Conservation (phyloP, 2,329 filamentous ascomycete genomes). For the Pseudogymnoascus sp. region DNA sequence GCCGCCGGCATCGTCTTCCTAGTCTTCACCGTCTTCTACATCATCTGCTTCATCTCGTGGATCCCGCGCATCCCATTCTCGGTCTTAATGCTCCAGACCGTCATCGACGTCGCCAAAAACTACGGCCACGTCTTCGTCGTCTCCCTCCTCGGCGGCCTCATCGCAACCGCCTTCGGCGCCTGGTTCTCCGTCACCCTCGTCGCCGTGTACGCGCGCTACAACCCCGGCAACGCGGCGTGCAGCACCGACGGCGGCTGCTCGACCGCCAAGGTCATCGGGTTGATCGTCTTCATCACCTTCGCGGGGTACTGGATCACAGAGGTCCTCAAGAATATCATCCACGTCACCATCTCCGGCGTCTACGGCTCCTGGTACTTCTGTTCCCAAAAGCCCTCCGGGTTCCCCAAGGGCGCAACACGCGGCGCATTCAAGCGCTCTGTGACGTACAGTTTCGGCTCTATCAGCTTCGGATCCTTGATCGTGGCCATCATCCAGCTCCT, state of each 20-base stretch:
- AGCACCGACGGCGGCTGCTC: slow-evolving; percentile 49
- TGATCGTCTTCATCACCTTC: slow-evolving; percentile 82
- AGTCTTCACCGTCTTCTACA: slow-evolving; percentile 69
- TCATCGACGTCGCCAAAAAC: slow-evolving; percentile 74
- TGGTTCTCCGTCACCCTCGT: slow-evolving; percentile 85
- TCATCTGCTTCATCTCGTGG: slow-evolving; percentile 82
- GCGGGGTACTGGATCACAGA: slow-evolving; percentile 91
- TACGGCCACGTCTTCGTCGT: slow-evolving; percentile 83
- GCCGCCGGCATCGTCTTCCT: slow-evolving; percentile 82
- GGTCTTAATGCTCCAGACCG: slow-evolving; percentile 77
- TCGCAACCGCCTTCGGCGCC: slow-evolving; percentile 66
- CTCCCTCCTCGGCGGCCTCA: slow-evolving; percentile 70
- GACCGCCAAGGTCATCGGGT: slow-evolving; percentile 67
- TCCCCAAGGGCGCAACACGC: slow-evolving; percentile 70
- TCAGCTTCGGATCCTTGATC: slow-evolving; percentile 75
- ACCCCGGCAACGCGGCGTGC: slow-evolving; percentile 49
- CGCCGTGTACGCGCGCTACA: slow-evolving; percentile 75
- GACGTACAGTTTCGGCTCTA: slow-evolving; percentile 88
- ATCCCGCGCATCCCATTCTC: slow-evolving; percentile 85
- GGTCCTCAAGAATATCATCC: slow-evolving; percentile 87
- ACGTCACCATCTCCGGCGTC: slow-evolving; percentile 77
- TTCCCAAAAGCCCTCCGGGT: slow-evolving; percentile 47
- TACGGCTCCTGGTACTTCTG: slow-evolving; percentile 94
- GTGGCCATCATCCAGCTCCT: slow-evolving; percentile 82
- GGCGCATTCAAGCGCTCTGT: slow-evolving; percentile 74